Conservation (phyloP, 192 early-diverging fungal genomes). For the Coemansia sp. region DNA sequence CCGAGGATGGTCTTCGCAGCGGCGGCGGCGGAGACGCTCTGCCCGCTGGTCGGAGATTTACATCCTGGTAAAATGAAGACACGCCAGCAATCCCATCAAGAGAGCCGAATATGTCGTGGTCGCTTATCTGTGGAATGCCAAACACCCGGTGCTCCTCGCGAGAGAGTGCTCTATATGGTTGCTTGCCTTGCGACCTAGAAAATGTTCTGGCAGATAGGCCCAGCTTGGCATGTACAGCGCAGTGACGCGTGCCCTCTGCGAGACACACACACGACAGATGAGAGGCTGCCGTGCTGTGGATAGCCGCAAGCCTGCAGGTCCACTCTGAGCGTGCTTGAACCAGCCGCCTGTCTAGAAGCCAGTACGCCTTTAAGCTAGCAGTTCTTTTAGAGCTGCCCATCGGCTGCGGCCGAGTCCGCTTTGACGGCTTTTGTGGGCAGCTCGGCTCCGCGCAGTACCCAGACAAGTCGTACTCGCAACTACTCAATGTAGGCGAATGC, state of each 20-base stretch:
- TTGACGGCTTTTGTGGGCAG: neutral
- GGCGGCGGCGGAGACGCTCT: neutral
- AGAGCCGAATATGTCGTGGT: constrained; percentile 2
- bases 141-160: neutral
- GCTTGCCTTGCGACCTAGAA: neutral
- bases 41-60: neutral
- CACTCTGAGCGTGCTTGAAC: neutral
- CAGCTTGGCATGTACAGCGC: no score
- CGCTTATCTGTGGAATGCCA: neutral
- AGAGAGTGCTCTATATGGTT: neutral
- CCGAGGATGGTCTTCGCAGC: neutral
- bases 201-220: neutral
- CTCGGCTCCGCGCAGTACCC: constrained; percentile 6
- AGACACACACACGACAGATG: neutral
- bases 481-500: neutral
- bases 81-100: neutral
- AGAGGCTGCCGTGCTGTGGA: neutral
- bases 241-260: neutral
- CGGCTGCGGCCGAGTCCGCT: neutral
- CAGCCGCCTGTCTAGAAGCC: neutral
- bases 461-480: neutral
- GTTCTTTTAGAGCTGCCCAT: neutral
- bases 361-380: neutral
- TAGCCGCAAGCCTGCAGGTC: neutral
- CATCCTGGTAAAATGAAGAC: neutral